Conservation (phyloP, 1,139 yeast species). For the Debaryomycetaceae sp. region DNA sequence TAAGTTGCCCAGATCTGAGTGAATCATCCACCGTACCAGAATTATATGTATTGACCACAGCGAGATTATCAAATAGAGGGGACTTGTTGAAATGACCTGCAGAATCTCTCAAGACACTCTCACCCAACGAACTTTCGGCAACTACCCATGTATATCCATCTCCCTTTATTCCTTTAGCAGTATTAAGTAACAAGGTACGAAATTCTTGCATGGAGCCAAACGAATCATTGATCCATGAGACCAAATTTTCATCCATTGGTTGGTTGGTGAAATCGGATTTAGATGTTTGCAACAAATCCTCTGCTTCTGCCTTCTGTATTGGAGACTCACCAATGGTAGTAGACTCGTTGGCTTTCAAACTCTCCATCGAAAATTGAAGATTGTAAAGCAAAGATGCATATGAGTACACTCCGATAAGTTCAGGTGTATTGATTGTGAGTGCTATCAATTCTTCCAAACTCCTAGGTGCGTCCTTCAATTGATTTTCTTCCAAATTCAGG, state of each 20-base stretch:
- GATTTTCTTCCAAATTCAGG: constrained; percentile 28
- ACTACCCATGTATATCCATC: constrained; percentile 76
- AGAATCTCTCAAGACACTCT: constrained; percentile 20
- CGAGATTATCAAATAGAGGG: constrained; percentile 43
- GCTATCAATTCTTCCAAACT: constrained; percentile 36
- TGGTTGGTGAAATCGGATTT: constrained; percentile 26
- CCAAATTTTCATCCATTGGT: constrained; percentile 37
- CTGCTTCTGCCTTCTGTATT: constrained; percentile 18
- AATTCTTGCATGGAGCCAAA: constrained; percentile 72
- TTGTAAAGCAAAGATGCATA: constrained; percentile 61
- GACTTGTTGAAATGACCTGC: constrained; percentile 19
- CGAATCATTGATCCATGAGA: constrained; percentile 46
- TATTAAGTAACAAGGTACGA: constrained; percentile 56
- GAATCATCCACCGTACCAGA: constrained; percentile 64
- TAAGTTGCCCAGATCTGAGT: constrained; percentile 49
- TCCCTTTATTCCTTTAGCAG: constrained; percentile 64
- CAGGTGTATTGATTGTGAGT: constrained; percentile 46
- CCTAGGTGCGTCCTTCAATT: constrained; percentile 16
- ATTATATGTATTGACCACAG: constrained; percentile 72
- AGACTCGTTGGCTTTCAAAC: constrained; percentile 35
- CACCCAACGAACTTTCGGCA: constrained; percentile 48
- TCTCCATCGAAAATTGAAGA: constrained; percentile 55
- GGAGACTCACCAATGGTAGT: constrained; percentile 7
- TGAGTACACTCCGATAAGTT: constrained; percentile 45
- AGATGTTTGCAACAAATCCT: constrained; percentile 45